These are phyloP conservation scores for Ascocoryne sarcoides DNA, from an alignment of 2,329 filamentous ascomycete genomes.

Conservation along the genomic window DNA sequence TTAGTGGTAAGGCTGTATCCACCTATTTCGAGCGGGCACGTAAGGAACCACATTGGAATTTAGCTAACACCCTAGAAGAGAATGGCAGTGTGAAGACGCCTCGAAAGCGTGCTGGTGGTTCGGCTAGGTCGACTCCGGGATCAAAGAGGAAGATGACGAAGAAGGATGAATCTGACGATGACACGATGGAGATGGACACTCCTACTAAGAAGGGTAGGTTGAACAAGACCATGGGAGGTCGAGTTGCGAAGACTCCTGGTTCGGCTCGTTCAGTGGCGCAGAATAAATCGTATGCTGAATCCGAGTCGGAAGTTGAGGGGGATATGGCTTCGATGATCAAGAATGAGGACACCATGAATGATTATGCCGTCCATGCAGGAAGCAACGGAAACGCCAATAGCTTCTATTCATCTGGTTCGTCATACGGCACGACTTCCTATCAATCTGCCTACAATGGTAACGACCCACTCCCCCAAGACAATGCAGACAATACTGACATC, in stretches of 20 bases:
- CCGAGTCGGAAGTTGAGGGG: constrained; percentile 10
- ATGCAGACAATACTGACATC: no score
- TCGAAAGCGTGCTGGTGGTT: constrained; percentile 4
- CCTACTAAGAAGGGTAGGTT: constrained; percentile 16
- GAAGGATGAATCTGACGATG: constrained; percentile 10
- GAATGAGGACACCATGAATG: neutral
- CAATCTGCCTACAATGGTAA: constrained; percentile 1
- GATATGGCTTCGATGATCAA: neutral
- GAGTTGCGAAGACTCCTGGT: constrained; percentile 15
- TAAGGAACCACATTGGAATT: constrained; percentile 19
- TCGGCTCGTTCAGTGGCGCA: neutral
- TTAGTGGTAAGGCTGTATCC: constrained; percentile 24
- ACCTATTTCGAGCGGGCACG: constrained; percentile 22
- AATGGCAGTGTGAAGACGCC: constrained; percentile 5
- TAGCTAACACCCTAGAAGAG: constrained; percentile 11
- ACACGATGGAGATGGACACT: constrained; percentile 4
- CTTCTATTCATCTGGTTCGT: neutral
- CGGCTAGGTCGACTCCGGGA: constrained; percentile 6
- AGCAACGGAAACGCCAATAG: neutral
- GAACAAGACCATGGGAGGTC: constrained; percentile 17
- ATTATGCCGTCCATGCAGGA: neutral
- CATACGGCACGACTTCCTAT: neutral
- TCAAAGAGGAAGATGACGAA: constrained; percentile 2
- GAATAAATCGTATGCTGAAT: constrained; percentile 4
- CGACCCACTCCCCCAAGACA: no score